These are phyloP conservation scores for Puccinia hordei DNA, from an alignment of 1,284 basidiomycete genomes.

Conservation along the genomic window DNA sequence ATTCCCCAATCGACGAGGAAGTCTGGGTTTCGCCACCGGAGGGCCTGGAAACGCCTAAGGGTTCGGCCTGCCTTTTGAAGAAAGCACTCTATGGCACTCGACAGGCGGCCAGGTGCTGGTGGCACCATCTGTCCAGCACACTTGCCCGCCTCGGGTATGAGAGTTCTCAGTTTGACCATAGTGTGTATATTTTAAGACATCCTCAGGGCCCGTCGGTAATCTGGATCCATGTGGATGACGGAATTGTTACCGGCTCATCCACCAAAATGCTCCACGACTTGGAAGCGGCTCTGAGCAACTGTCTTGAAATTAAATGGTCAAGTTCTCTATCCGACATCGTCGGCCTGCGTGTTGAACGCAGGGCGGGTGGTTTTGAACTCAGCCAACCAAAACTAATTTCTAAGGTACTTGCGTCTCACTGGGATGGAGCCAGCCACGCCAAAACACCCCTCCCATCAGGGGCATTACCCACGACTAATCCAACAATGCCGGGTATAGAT, in stretches of 20 bases:
- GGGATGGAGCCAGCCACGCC: not conserved
- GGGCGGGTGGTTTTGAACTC: not conserved
- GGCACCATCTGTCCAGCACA: not conserved
- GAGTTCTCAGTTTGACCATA: not conserved
- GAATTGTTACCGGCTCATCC: not conserved
- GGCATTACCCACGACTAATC: not conserved
- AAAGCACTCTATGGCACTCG: slow-evolving; percentile 34
- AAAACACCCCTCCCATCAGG: not conserved
- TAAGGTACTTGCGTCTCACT: not conserved
- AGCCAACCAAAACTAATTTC: not conserved
- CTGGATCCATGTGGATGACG: slow-evolving; percentile 30
- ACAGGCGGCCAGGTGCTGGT: slow-evolving; percentile 25
- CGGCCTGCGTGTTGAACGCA: not conserved
- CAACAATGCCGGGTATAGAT: not conserved
- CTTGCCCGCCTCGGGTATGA: not conserved
- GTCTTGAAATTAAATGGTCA: slow-evolving; percentile 7
- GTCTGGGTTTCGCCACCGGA: not conserved
- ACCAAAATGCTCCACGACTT: not conserved
- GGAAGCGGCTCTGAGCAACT: not conserved
- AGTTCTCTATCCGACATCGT: not conserved
- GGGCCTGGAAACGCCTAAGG: not conserved
- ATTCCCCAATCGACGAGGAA: not conserved
- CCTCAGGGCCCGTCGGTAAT: not conserved
- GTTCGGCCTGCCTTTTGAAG: not conserved
- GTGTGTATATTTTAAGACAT: not conserved